Evolutionary conservation across 169 alveolate genomes (phyloP), one percentile per base, ranked within the genome.

Genomic region (Eimeria maxima): DNA sequence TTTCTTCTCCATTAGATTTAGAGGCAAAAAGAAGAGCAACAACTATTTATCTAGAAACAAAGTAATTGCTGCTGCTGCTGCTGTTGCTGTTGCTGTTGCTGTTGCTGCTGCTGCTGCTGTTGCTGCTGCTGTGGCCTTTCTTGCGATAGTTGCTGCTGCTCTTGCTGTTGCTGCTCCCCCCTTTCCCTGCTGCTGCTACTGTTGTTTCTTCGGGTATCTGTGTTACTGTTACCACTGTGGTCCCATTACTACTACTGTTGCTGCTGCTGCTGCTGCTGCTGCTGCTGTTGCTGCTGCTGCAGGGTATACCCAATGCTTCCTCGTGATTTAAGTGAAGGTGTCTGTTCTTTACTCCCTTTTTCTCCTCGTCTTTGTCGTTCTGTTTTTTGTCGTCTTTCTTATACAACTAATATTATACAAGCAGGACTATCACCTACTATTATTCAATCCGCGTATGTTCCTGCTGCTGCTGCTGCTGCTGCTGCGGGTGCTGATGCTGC

Each of bases 11-110:
- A 29, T 98, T 99, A 1, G 99, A 99, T 97, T 97, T 97, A 86
- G 99, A 98, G 95, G 99, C 99, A 0, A 98, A 99, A 11, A 97
- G 98, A 84, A 97, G 99, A 97, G 98, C 99, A 74, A 98, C 98
- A 38, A 97, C 98, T 0, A 99, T 99, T 22, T 99, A 99, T 96
- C 97, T 99, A 94, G 93, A 76, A 18, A 69, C 60, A 3, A 95
- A 95, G 95, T 94, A 24, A 13, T 60, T 38, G 50, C 92, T 47
- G 50, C 71, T 44, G 74, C 38, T 84, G 33, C 7, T 45, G 55
- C 24, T 45, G 76, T 7, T 84, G 38, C 18, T n/a, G 6, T 13
- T 65, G 38, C 74, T 65, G 33, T 65, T 65, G 38, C 38, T 65
- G 42, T 3, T 65, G 20, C 6, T 60, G n/a, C 5, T 18, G n/a